Conservation (phyloP, 768 basidiomycete genomes). For the Dictyophora rubrovolvata region DNA sequence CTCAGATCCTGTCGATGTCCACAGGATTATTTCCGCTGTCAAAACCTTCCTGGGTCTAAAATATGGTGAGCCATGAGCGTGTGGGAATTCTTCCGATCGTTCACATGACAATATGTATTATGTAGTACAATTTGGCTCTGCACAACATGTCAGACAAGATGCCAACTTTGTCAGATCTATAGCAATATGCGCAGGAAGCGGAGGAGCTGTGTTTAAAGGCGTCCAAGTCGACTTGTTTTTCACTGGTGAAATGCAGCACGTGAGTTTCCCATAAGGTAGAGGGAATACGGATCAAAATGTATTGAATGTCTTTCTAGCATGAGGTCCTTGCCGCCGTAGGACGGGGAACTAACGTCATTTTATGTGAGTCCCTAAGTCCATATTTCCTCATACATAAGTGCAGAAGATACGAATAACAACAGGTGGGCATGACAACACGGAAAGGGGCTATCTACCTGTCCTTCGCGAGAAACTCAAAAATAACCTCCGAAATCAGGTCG, state of each 20-base stretch:
- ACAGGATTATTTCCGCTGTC: constrained; percentile 53
- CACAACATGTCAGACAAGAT: neutral
- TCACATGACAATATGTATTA: constrained; percentile 9
- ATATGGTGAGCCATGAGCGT: constrained; percentile 36
- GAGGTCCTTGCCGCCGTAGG: constrained; percentile 78
- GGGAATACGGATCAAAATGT: neutral
- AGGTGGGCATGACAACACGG: constrained; percentile 93
- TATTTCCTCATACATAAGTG: constrained; percentile 16
- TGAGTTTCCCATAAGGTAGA: constrained; percentile 23
- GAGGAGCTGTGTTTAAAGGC: constrained; percentile 64
- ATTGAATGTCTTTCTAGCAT: constrained; percentile 41
- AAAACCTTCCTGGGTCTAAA: constrained; percentile 55
- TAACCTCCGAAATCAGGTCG: constrained; percentile 32
- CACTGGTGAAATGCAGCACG: constrained; percentile 91
- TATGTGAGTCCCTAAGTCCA: constrained; percentile 46
- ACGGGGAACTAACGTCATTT: constrained; percentile 65
- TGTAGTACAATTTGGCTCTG: constrained; percentile 15
- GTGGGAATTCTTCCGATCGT: constrained; percentile 13
- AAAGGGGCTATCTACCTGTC: constrained; percentile 80
- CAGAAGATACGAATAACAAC: constrained; percentile 4
- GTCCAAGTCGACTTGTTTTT: constrained; percentile 77
- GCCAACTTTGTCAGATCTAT: constrained; percentile 36
- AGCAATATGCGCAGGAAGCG: constrained; percentile 88
- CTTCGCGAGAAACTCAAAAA: constrained; percentile 53
- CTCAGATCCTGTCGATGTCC: constrained; percentile 43